Evolutionary conservation across 345 rosid species (phyloP), one percentile per base, ranked within the genome.

Genomic region (Acer campestre): DNA sequence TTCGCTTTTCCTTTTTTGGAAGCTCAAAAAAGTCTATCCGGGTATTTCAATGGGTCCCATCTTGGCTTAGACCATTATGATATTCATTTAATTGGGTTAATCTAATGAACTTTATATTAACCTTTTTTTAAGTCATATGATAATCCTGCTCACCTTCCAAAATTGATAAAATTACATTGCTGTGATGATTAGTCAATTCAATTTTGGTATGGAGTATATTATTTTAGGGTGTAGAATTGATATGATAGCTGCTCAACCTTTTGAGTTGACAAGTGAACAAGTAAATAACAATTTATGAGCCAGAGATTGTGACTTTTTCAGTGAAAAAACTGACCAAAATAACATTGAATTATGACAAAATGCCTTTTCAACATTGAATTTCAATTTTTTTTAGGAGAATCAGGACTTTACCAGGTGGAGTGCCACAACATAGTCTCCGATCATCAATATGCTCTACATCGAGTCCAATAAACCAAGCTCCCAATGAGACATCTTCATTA

Each of bases 391-490:
- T n/a, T n/a, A n/a, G n/a, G n/a, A n/a, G n/a, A n/a, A n/a, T n/a
- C n/a, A 38, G 10, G 38, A 49, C 18, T 86, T 83, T 88, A 95
- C 99, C 98, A n/a, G 97, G 97, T 80, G 94, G 99, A 35, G 98
- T 96, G 84, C 99, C 98, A 27, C 99, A 96, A 62, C 98, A 96
- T 62, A 96, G 82, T 84, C 99, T 89, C 70, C 99, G 87, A 80
- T 96, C 99, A 73, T 94, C 99, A 10, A 96, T 88, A 78, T 93
- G 98, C 72, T 95, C 89, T 67, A 84, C 95, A 61, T 95, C 97
- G n/a, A 95, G 92, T 17, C 99, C 98, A 8, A 96, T 94, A 87
- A 96, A 94, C 99, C 99, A 96, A 44, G 99, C 85, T 67, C 99
- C 99, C 83, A 96, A 61, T 0, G 99, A 92, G 79, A 96, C 97